Conservation (phyloP, 768 basidiomycete species). For the Xerocomellus amylosporus region DNA sequence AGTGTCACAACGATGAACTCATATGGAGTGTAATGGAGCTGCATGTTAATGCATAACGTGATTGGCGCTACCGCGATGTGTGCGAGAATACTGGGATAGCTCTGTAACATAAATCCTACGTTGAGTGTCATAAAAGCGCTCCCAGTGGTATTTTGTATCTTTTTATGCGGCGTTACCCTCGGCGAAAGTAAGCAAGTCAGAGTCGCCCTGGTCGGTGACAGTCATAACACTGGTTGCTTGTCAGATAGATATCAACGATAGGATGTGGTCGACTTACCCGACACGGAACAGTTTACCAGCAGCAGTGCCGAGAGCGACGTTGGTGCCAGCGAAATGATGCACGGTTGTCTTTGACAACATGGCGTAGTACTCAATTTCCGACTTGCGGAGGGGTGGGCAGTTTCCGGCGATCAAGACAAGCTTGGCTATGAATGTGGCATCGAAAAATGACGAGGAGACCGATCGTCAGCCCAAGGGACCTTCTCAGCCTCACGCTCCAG, state of each 20-base stretch:
- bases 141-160: not conserved
- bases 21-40: not conserved
- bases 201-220: conserved; percentile 93
- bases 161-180: conserved; percentile 66
- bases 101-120: not conserved
- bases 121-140: conserved; percentile 2
- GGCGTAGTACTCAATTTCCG: conserved; percentile 99
- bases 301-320: conserved; percentile 97
- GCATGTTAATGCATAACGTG: conserved; percentile 3
- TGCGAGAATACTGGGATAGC: not conserved
- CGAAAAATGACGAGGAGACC: conserved; percentile 25
- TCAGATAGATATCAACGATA: conserved; percentile 3
- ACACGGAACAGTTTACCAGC: conserved; percentile 99
- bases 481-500: conserved; percentile 99
- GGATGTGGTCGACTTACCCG: conserved; percentile 52
- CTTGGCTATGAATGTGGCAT: conserved; percentile 62
- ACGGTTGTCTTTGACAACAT: conserved; percentile 99
- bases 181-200: conserved; percentile 86
- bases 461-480: conserved; percentile 82
- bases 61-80: not conserved
- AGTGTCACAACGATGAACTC: not conserved
- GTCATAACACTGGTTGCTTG: conserved; percentile 81
- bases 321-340: conserved; percentile 97
- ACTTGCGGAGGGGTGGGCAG: conserved; percentile 98
- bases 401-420: conserved; percentile 98